phyloP scores from a whole-genome alignment of 176 grass and related monocot genomes.

The Lolium perenne region DNA sequence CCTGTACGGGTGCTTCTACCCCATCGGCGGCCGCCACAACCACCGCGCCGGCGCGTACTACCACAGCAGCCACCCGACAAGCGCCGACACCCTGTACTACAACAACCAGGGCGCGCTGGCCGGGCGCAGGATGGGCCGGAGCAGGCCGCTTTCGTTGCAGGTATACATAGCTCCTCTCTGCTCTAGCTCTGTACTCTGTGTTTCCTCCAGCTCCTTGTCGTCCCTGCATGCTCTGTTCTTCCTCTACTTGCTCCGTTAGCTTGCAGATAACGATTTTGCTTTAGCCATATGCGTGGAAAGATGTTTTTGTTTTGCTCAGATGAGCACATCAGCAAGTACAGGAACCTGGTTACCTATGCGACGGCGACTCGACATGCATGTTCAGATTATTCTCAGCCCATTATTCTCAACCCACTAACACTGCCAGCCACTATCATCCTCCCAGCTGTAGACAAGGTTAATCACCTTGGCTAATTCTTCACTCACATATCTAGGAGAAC shows the following conservation, averaged over 20 bases:
- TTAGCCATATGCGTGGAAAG: slow-evolving; percentile 16
- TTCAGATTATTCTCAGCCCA: slow-evolving; percentile 36
- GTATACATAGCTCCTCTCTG: neutral
- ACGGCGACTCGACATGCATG: slow-evolving; percentile 40
- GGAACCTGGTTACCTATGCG: slow-evolving; percentile 17
- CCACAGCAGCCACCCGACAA: slow-evolving; percentile 67
- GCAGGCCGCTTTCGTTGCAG: slow-evolving; percentile 75
- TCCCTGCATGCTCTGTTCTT: slow-evolving; percentile 5
- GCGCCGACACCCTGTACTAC: slow-evolving; percentile 50
- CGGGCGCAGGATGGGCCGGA: slow-evolving; percentile 60
- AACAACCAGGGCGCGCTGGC: slow-evolving; percentile 35
- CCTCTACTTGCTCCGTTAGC: neutral
- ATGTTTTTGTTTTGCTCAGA: slow-evolving; percentile 11
- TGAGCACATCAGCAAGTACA: slow-evolving; percentile 37
- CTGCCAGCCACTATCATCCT: neutral
- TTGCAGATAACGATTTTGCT: neutral
- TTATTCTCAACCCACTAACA: neutral
- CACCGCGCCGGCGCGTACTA: slow-evolving; percentile 64
- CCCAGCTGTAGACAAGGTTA: neutral
- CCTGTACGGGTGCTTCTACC: slow-evolving; percentile 70
- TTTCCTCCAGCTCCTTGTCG: neutral
- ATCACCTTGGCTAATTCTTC: neutral
- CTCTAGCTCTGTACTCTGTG: neutral
- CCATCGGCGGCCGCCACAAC: slow-evolving; percentile 41
- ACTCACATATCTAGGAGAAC: neutral